Evolutionary conservation across 2,329 filamentous ascomycete species (phyloP), one percentile per base, ranked within the genome.

Genomic region (Blumeriella jaapii): DNA sequence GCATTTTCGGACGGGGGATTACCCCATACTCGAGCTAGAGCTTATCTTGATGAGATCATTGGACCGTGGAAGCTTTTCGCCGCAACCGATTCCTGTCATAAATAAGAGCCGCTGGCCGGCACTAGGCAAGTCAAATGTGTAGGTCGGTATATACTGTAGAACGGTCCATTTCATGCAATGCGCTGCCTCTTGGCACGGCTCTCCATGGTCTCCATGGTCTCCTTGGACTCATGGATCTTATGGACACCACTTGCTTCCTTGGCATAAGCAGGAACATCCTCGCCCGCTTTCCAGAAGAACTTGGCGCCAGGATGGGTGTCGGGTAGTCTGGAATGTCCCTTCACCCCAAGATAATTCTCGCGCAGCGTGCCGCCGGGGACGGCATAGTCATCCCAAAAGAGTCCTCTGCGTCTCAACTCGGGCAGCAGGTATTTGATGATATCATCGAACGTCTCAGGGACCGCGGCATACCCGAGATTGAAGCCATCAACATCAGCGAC

Each of bases 361-460:
- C 74, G 60, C 42, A 75, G 73, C 0, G 71, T 76, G 0, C 71
- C 72, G 1, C 65, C 66, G 1, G 67, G 65, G 2, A 74, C 68
- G 5, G 64, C 61, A 47, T 67, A 68, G 27, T 65, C 61, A 12
- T 65, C 55, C 46, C 46, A 49, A 53, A 77, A 75, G 4, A 76
- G 50, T 0, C 74, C 74, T 14, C 78, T 61, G 8, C 58, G 59
- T 17, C 63, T 66, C 12, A 83, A 60, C 46, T 82, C 78, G 0
- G 78, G 78, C 1, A 82, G 52, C 5, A 82, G 55, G 1, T 78
- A 60, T 16, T 82, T 72, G 25, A 74, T 68, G 9, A 82, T 71
- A 44, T 82, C 78, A 39, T 74, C 69, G 57, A 82, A 82, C 0
- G 74, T 75, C 38, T 71, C 68, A 0, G 77, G 78, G 48, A 77